Evolutionary conservation across 148 eudicot species (phyloP), one percentile per base, ranked within the genome.

Genomic region (Polygonum aviculare): DNA sequence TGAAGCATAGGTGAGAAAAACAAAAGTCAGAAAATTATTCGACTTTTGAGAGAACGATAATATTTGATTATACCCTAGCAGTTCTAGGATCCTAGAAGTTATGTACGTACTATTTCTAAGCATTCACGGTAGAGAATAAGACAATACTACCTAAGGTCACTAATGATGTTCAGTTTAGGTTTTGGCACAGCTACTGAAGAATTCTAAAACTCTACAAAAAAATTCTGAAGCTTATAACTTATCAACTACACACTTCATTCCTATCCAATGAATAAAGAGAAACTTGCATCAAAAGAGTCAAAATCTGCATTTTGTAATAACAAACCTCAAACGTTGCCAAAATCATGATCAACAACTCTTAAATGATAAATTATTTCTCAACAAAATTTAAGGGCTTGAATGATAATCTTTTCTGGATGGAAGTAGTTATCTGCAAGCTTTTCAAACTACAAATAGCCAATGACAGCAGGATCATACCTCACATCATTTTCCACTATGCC

Each of bases 401-500:
- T 6, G 2, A 44, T 2, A 5, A 41, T 44, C 47, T 44, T 44
- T 7, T 0, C 9, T 44, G 47, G 9, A 44, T 1, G 1, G 47
- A 7, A 10, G 11, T 0, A 44, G 47, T 44, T 6, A 52, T n/a
- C 18, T 16, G 16, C 21, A 15, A 16, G 7, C n/a, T n/a, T 52
- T 5, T 52, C 59, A 54, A 54, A 54, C 59, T 16, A 54, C 22
- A 16, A 18, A 5, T 1, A 54, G 21, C 21, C 21, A 54, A 11
- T 60, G 36, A 22, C 21, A 16, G 10, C 72, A 67, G 40, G 45
- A 67, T 4, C 21, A 38, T 85, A 95, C 99, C 99, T 90, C 51
- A 89, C 94, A 84, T 95, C 99, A 86, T 93, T 82, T 82, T 93
- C 94, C 69, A 92, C 86, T 75, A 92, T 82, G 75, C 99, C 99